A percentile compares a stretch with the other conserved stretches of the same genome.
Conservation (phyloP, 1,139 yeast species). For the Geotrichum phurueaensis region DNA sequence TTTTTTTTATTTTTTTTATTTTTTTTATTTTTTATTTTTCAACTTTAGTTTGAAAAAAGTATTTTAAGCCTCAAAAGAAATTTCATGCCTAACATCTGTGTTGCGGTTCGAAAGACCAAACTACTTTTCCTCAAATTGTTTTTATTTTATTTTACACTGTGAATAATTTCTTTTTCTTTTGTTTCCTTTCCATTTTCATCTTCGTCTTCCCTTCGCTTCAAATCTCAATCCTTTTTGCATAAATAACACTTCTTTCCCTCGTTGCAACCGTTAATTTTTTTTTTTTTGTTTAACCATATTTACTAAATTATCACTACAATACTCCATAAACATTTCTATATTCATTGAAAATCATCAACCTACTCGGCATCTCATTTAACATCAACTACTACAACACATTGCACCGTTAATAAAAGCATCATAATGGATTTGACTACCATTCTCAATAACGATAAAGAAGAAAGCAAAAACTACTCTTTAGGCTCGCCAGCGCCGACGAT, state of each 20-base stretch:
- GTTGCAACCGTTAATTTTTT: neutral
- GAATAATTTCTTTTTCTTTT: neutral
- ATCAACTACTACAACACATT: neutral
- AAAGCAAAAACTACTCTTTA: neutral
- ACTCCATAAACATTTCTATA: neutral
- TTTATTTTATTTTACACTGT: neutral
- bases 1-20: neutral
- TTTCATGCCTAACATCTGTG: neutral
- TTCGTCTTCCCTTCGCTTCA: neutral
- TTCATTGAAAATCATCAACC: no score
- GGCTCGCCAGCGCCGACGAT: neutral
- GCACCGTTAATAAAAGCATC: neutral
- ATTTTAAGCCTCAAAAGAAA: neutral
- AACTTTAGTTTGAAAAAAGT: neutral
- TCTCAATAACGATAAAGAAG: slow-evolving; percentile 19
- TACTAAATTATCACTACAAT: neutral
- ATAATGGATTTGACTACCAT: slow-evolving; percentile 23
- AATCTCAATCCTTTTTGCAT: neutral
- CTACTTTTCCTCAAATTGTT: neutral
- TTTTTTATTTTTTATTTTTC: neutral
- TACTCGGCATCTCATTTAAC: neutral
- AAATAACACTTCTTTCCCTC: neutral
- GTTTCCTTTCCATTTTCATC: neutral
- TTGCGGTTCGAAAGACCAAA: neutral
- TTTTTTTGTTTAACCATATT: neutral